Evolutionary conservation across 208 protist genomes (phyloP).

Genomic region (Leishmania tarentolae): DNA sequence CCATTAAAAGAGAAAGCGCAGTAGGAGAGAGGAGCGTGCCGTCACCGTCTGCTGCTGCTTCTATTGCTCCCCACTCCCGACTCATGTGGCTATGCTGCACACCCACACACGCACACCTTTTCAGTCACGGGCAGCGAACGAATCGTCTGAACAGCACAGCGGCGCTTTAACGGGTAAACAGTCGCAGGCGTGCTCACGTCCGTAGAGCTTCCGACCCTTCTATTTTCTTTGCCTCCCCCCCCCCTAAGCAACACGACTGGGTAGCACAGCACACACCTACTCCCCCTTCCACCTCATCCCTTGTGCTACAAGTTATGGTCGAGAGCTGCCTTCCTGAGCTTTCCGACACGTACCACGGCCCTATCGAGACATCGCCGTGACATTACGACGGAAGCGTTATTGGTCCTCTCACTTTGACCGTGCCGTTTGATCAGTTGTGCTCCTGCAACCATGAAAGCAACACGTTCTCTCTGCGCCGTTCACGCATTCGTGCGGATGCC

Average conservation of each 20-base stretch:
- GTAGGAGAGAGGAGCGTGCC: not conserved
- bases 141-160: not conserved
- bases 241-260: not conserved
- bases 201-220: too few relatives aligned
- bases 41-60: not conserved
- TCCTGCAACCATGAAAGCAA: constrained; percentile 25
- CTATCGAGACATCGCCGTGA: not conserved
- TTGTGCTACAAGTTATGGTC: not conserved
- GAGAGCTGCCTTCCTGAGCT: not conserved
- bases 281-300: too few relatives aligned
- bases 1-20: not conserved
- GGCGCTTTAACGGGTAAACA: not conserved
- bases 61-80: not conserved
- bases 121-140: not conserved
- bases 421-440: not conserved
- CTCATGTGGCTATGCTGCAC: not conserved
- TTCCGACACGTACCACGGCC: not conserved
- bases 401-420: not conserved
- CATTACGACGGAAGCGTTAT: not conserved
- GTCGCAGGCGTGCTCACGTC: not conserved
- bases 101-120: not conserved
- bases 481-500: constrained; percentile 91
- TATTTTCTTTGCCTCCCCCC: not conserved
- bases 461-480: constrained; percentile 32
- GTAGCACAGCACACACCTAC: not conserved